Conservation (phyloP, 2,329 filamentous ascomycete species). For the Ophiostoma triangulosporum region DNA sequence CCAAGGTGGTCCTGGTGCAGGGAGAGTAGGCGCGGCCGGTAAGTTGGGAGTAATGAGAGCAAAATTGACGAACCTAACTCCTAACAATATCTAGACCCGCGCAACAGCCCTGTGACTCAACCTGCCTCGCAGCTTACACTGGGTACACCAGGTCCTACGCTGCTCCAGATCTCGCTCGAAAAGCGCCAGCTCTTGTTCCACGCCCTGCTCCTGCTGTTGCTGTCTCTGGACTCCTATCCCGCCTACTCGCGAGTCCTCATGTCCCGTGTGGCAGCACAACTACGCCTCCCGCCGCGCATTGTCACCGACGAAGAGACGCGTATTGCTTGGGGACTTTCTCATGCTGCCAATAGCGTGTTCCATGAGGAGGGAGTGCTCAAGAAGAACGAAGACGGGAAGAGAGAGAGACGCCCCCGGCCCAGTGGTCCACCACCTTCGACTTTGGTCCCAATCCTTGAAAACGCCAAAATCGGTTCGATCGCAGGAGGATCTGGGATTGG, state of each 20-base stretch:
- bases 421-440: slow-evolving; percentile 43
- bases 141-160: background rate
- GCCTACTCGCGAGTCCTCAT: slow-evolving; percentile 61
- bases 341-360: slow-evolving; percentile 54
- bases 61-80: background rate
- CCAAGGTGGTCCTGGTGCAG: background rate
- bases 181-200: slow-evolving; percentile 58
- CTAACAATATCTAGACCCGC: background rate
- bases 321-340: slow-evolving; percentile 59
- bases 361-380: slow-evolving; percentile 50
- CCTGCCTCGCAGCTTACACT: background rate
- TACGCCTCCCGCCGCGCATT: slow-evolving; percentile 51
- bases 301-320: slow-evolving; percentile 61
- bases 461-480: slow-evolving; percentile 65
- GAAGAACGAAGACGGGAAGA: slow-evolving; percentile 49
- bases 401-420: slow-evolving; percentile 59
- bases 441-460: slow-evolving; percentile 62
- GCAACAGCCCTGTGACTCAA: background rate
- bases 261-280: slow-evolving; percentile 53
- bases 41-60: background rate
- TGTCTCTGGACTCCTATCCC: slow-evolving; percentile 67
- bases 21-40: background rate
- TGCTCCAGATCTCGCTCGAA: slow-evolving; percentile 27
- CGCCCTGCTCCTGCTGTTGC: slow-evolving; percentile 53
- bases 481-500: slow-evolving; percentile 67